Evolutionary conservation across 2,329 filamentous ascomycete genomes (phyloP), one percentile per base, ranked within the genome.

Genomic region (Aspergillus chevalieri): DNA sequence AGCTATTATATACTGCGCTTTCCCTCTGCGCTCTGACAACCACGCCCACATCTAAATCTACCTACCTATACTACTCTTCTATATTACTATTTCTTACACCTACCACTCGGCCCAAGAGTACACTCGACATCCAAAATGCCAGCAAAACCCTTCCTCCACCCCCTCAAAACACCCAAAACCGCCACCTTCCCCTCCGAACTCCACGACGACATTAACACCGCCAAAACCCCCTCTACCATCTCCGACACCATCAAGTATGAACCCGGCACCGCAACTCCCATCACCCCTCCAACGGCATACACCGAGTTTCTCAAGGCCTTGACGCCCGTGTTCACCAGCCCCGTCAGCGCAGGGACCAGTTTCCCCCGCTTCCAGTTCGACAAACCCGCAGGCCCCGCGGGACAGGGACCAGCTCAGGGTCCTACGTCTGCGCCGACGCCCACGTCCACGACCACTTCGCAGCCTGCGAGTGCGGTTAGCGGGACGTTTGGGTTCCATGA

Each of bases 221-320:
- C 26, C 26, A 30, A 30, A 30, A 61, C 62, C 26, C 55, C 58
- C 6, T 55, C 83, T 44, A 75, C 74, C 46, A 77, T 77, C 43
- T 76, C 81, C 17, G 73, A 77, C 46, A 78, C 79, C 58, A 80
- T 91, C 75, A 93, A 91, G 69, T 80, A 86, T 58, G 78, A 86
- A 49, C 80, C 84, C 51, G 71, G 77, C 15, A 28, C 22, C 42
- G 86, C 84, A 72, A 96, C 91, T 4, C 91, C 91, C 44, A 95
- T 97, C 68, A 94, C 87, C 46, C 92, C 92, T 47, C 92, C 92
- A 3, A 78, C 81, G 19, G 91, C 92, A 50, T 97, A 97, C 67
- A 86, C 89, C 58, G 90, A 97, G 64, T 97, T 96, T 65, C 83
- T 97, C 55, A 92, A 90, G 72, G 84, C 85, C 52, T 83, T 94